Conservation (phyloP, 257 asterid genomes). For the Penstemon barbatus region DNA sequence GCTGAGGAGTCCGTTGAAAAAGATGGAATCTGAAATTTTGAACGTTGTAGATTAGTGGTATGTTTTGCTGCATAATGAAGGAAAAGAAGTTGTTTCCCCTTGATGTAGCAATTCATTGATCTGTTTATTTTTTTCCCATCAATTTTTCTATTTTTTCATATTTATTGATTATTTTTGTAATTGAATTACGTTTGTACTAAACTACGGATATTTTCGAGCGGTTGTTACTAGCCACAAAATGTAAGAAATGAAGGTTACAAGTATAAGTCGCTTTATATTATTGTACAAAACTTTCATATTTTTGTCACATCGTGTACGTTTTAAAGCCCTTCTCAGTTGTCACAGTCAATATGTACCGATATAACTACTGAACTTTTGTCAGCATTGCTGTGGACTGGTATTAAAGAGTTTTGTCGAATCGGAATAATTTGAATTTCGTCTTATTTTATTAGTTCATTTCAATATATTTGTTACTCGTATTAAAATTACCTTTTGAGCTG, state of each 20-base stretch:
- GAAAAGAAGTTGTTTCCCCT: conserved; percentile 43
- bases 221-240: conserved; percentile 31
- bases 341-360: not conserved
- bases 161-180: conserved; percentile 53
- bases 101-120: conserved; percentile 60
- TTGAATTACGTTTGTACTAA: conserved; percentile 44
- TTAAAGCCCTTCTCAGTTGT: not conserved
- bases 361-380: not conserved
- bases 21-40: conserved; percentile 46
- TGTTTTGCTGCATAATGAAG: conserved; percentile 42
- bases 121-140: conserved; percentile 23
- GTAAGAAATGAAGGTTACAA: conserved; percentile 30
- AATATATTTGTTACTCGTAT: no score
- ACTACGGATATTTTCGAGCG: conserved; percentile 25
- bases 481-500: no score
- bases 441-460: no score
- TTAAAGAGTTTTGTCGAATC: no score
- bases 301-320: not conserved
- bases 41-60: conserved; percentile 58
- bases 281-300: not conserved
- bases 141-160: conserved; percentile 23
- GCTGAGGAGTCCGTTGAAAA: conserved; percentile 21
- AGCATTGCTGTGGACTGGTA: no score
- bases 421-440: no score
- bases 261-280: not conserved